These are phyloP conservation scores for Microstegium vimineum DNA, from an alignment of 176 grass and related monocot genomes.

Conservation along the genomic window DNA sequence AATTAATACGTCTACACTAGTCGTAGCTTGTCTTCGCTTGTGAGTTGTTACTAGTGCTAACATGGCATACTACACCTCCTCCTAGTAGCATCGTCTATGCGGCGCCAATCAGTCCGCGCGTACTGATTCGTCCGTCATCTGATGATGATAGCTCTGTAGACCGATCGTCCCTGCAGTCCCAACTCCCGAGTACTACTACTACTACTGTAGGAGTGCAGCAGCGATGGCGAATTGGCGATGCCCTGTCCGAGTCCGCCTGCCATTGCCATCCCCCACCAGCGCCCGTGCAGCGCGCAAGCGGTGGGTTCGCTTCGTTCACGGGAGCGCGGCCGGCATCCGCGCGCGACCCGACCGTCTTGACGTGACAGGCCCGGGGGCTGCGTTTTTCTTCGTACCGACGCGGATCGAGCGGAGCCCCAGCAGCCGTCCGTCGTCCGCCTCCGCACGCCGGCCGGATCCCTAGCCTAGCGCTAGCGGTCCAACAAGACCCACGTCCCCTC, in stretches of 20 bases:
- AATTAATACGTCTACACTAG: not conserved
- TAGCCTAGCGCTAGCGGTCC: too few relatives aligned
- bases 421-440: not conserved
- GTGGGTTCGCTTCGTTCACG: conserved; percentile 37
- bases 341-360: conserved; percentile 15
- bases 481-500: too few relatives aligned
- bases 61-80: not conserved
- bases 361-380: conserved; percentile 20
- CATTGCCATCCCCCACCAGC: too few relatives aligned
- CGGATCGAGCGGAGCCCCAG: not conserved
- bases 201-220: too few relatives aligned
- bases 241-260: too few relatives aligned
- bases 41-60: not conserved
- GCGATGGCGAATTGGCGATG: too few relatives aligned
- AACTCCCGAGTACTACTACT: too few relatives aligned
- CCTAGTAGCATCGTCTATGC: too few relatives aligned
- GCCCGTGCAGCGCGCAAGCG: not conserved
- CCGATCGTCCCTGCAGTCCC: not conserved
- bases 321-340: conserved; percentile 24
- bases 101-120: not conserved
- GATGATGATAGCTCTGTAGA: not conserved
- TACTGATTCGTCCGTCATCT: too few relatives aligned
- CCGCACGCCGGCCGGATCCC: too few relatives aligned
- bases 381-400: too few relatives aligned
- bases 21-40: not conserved